Evolutionary conservation across 78 protist genomes (phyloP).

Genomic region (Dictyostelium brefeldianum): DNA sequence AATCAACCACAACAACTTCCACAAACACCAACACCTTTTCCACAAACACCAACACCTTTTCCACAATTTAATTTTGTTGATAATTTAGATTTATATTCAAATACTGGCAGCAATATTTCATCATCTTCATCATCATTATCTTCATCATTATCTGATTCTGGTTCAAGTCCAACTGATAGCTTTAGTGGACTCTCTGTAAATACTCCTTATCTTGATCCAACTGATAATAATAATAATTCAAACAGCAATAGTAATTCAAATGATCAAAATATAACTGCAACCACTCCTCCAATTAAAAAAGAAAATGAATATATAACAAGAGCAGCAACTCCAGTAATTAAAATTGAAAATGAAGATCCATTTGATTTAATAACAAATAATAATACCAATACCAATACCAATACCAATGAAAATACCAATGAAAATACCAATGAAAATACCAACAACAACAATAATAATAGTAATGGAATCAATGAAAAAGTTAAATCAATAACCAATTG

Average conservation of each 20-base stretch:
- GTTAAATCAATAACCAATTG: no score
- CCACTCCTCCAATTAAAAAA: background rate
- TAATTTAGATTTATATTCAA: no score
- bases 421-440: background rate
- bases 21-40: background rate
- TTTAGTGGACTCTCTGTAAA: conserved; percentile 12
- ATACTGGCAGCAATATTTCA: no score
- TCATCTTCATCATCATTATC: background rate
- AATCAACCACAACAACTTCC: background rate
- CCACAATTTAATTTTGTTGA: no score
- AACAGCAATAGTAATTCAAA: background rate
- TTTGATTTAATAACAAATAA: background rate
- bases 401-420: background rate
- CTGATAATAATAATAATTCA: background rate
- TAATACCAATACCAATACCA: background rate
- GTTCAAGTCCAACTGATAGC: conserved; percentile 1
- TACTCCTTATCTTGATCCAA: background rate
- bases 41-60: background rate
- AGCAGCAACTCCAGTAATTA: background rate
- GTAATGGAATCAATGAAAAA: no score
- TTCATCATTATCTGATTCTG: background rate
- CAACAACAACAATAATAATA: no score
- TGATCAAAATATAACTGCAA: background rate
- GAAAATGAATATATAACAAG: background rate
- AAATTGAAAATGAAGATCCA: background rate